Percentiles rank a stretch among this genome's conserved stretches.
These are phyloP conservation scores for Penicillium sp. DNA, from an alignment of 2,329 filamentous ascomycete genomes.

Conservation along the genomic window DNA sequence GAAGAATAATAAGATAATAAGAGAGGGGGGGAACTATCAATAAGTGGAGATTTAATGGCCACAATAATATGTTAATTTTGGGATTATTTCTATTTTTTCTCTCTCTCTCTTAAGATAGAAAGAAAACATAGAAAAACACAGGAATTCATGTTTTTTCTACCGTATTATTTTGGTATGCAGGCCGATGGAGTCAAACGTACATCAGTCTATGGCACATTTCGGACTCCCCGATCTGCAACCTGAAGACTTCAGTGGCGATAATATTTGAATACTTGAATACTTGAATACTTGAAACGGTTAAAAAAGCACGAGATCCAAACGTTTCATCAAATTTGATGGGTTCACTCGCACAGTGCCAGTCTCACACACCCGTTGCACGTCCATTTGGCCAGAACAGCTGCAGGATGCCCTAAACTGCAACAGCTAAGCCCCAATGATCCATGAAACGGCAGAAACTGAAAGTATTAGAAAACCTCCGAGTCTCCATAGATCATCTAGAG, in stretches of 20 bases:
- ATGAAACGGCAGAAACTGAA: conserved; percentile 19
- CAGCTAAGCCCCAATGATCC: conserved; percentile 37
- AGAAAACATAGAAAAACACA: neutral
- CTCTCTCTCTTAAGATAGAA: neutral
- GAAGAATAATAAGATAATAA: conserved; percentile 20
- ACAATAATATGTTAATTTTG: conserved; percentile 12
- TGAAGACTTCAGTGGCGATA: conserved; percentile 14
- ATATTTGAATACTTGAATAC: neutral
- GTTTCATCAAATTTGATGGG: conserved; percentile 16
- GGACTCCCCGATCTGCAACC: conserved; percentile 22
- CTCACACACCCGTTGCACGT: conserved; percentile 26
- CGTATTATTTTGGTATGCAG: conserved; percentile 13
- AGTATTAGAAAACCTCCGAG: neutral
- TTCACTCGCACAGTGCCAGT: conserved; percentile 19
- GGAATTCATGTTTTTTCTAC: neutral
- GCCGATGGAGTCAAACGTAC: conserved; percentile 3
- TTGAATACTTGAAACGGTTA: conserved; percentile 15
- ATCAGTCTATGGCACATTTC: conserved; percentile 2
- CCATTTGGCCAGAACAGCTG: conserved; percentile 25
- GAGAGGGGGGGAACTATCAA: conserved; percentile 13
- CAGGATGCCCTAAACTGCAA: conserved; percentile 30
- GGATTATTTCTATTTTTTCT: conserved; percentile 2
- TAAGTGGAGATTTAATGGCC: conserved; percentile 17
- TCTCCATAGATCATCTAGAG: conserved; percentile 7
- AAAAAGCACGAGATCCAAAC: conserved; percentile 3